Percentiles rank a stretch among this genome's conserved stretches.
These are phyloP conservation scores for Dactylonectria macrodidyma DNA, from an alignment of 2,329 filamentous ascomycete genomes.

Conservation along the genomic window DNA sequence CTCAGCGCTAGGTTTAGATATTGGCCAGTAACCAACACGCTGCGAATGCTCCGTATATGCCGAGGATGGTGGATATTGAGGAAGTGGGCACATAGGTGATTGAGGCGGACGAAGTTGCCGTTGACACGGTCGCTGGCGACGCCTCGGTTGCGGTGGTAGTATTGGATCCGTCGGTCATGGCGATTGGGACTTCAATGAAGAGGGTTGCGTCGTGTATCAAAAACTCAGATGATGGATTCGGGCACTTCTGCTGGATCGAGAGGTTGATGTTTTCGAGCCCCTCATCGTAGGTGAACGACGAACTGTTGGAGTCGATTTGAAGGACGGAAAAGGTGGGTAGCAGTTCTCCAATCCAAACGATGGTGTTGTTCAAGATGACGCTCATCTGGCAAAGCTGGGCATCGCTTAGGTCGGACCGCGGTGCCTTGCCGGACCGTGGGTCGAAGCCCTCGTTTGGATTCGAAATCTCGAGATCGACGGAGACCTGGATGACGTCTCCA, in stretches of 20 bases:
- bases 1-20: neutral
- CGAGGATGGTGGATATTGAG: neutral
- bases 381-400: slow-evolving; percentile 7
- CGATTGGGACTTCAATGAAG: neutral
- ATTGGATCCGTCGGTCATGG: neutral
- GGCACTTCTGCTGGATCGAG: slow-evolving; percentile 12
- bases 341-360: slow-evolving; percentile 15
- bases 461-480: slow-evolving; percentile 15
- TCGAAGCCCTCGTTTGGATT: slow-evolving; percentile 13
- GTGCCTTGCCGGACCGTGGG: slow-evolving; percentile 18
- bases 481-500: slow-evolving; percentile 18
- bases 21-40: neutral
- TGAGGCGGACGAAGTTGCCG: neutral
- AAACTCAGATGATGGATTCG: slow-evolving; percentile 10
- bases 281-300: slow-evolving; percentile 11
- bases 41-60: neutral
- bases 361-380: slow-evolving; percentile 6
- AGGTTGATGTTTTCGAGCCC: neutral
- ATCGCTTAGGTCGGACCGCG: slow-evolving; percentile 5
- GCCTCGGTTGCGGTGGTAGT: neutral
- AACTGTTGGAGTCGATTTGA: slow-evolving; percentile 5
- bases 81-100: neutral
- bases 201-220: slow-evolving; percentile 10
- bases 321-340: slow-evolving; percentile 14
- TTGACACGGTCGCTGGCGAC: neutral